These are phyloP conservation scores for Kalaharituber pfeilii DNA, from an alignment of 2,329 filamentous ascomycete genomes.

Conservation along the genomic window DNA sequence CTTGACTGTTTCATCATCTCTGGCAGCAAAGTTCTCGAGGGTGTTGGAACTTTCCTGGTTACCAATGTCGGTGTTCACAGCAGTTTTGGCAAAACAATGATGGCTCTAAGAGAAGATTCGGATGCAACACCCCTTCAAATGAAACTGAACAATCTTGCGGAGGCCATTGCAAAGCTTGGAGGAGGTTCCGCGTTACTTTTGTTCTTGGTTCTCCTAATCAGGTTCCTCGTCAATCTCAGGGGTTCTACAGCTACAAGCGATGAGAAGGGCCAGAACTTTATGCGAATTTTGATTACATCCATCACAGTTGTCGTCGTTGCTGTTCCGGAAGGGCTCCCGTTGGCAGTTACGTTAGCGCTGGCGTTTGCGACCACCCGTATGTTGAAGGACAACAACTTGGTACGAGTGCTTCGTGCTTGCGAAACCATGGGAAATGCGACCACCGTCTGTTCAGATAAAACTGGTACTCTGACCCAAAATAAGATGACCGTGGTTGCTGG, in stretches of 20 bases:
- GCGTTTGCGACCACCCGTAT: constrained; percentile 63
- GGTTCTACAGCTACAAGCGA: constrained; percentile 40
- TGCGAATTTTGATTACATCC: constrained; percentile 60
- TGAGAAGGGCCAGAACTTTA: constrained; percentile 59
- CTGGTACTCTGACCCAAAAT: constrained; percentile 49
- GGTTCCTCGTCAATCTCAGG: constrained; percentile 56
- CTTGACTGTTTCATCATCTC: constrained; percentile 77
- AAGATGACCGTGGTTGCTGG: constrained; percentile 51
- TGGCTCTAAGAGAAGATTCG: constrained; percentile 54
- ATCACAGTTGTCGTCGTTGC: constrained; percentile 67
- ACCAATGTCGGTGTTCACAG: constrained; percentile 58
- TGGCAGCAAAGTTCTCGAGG: constrained; percentile 59
- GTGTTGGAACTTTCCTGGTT: constrained; percentile 55
- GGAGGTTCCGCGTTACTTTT: constrained; percentile 60
- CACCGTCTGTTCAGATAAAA: constrained; percentile 52
- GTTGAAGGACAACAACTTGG: constrained; percentile 60
- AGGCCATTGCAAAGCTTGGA: constrained; percentile 61
- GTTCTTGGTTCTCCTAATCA: constrained; percentile 72
- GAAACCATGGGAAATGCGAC: constrained; percentile 70
- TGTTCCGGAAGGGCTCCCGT: constrained; percentile 58
- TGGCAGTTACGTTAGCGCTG: constrained; percentile 60
- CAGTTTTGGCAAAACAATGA: constrained; percentile 57
- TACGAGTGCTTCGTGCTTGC: constrained; percentile 58
- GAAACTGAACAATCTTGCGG: constrained; percentile 57
- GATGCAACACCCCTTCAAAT: constrained; percentile 61